These are phyloP conservation scores for Morella rubra DNA, from an alignment of 306 rosid genomes.

Conservation along the genomic window DNA sequence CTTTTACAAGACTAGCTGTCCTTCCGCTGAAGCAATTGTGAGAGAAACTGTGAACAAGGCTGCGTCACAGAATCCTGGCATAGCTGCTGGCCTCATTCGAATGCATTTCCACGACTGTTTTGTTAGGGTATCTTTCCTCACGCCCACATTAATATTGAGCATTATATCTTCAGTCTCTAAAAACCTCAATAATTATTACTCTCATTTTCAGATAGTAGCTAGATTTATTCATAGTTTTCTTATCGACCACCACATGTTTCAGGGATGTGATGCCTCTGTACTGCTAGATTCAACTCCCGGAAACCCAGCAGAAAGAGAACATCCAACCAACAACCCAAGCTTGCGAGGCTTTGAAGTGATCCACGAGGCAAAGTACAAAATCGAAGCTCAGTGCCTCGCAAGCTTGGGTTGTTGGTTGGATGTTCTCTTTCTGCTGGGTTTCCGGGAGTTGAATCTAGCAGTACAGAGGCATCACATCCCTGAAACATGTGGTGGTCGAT, in stretches of 20 bases:
- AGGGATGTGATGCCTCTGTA: slow-evolving; percentile 45
- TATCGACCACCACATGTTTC: neutral
- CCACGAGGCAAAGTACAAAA: slow-evolving; percentile 27
- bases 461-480: slow-evolving; percentile 44
- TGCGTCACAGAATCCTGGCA: slow-evolving; percentile 30
- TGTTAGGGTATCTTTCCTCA: slow-evolving; percentile 23
- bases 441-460: slow-evolving; percentile 34
- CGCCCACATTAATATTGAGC: too few species aligned
- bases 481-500: neutral
- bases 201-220: too few species aligned
- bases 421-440: slow-evolving; percentile 36
- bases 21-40: slow-evolving; percentile 33
- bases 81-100: slow-evolving; percentile 42
- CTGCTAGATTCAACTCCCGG: slow-evolving; percentile 34
- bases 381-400: slow-evolving; percentile 40
- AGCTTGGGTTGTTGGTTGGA: slow-evolving; percentile 36
- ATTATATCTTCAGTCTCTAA: too few species aligned
- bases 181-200: too few species aligned
- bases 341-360: slow-evolving; percentile 24
- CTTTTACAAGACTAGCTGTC: slow-evolving; percentile 33
- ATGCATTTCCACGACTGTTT: slow-evolving; percentile 53
- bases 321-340: slow-evolving; percentile 38
- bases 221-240: too few species aligned
- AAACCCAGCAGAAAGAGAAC: slow-evolving; percentile 34
- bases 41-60: slow-evolving; percentile 29